Conservation (phyloP, 306 rosid species). For the Dryas alaskensis region DNA sequence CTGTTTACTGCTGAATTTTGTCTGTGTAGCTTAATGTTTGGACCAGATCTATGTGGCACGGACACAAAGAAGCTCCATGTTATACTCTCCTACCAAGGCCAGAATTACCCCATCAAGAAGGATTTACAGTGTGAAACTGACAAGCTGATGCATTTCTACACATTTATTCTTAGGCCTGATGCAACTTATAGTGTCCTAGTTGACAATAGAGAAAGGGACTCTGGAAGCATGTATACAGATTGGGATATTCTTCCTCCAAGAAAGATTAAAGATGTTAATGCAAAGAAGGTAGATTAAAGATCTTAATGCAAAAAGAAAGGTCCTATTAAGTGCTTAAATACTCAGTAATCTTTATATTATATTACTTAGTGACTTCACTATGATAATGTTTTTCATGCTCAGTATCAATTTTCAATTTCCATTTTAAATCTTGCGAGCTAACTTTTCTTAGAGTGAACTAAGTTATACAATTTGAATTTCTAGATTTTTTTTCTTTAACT, state of each 20-base stretch:
- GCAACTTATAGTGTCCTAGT: conserved; percentile 78
- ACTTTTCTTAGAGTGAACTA: neutral
- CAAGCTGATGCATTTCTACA: conserved; percentile 93
- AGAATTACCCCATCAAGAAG: conserved; percentile 92
- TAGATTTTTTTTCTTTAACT: neutral
- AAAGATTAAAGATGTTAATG: conserved; percentile 76
- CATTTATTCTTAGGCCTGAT: conserved; percentile 86
- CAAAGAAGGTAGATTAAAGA: conserved; percentile 63
- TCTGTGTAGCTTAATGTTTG: conserved; percentile 78
- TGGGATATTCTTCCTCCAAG: conserved; percentile 99
- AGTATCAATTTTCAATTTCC: neutral
- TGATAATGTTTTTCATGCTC: conserved; percentile 18
- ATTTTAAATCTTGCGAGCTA: neutral
- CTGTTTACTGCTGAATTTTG: conserved; percentile 16
- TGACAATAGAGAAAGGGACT: conserved; percentile 90
- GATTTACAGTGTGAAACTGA: conserved; percentile 93
- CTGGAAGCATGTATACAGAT: conserved; percentile 89
- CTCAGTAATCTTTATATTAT: conserved; percentile 6
- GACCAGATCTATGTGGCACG: conserved; percentile 94
- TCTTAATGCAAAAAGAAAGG: conserved; percentile 45
- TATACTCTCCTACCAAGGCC: conserved; percentile 93
- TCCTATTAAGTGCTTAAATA: conserved; percentile 23
- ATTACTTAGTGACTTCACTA: conserved; percentile 14
- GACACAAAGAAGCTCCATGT: conserved; percentile 91
- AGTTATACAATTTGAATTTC: neutral